phyloP scores from a whole-genome alignment of 805 yeast species.

The Cyberlindnera xishuangbannaensis region DNA sequence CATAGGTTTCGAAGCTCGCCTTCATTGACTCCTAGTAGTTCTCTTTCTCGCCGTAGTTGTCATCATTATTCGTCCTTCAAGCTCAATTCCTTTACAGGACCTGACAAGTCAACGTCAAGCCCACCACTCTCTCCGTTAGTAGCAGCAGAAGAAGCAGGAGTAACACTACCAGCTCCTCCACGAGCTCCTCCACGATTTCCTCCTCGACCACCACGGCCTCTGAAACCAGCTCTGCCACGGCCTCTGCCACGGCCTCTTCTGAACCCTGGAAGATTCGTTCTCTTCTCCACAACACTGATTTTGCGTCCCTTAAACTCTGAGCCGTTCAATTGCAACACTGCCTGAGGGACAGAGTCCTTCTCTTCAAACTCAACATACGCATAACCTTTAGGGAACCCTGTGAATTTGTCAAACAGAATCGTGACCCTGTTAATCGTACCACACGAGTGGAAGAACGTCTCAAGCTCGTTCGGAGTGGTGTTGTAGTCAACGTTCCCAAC shows the following conservation, averaged over 20 bases:
- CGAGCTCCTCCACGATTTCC: too few relatives aligned
- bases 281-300: slow-evolving; percentile 42
- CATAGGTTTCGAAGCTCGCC: too few relatives aligned
- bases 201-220: slow-evolving; percentile 19
- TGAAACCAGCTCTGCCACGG: not conserved
- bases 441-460: slow-evolving; percentile 36
- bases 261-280: slow-evolving; percentile 51
- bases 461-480: slow-evolving; percentile 46
- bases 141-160: too few relatives aligned
- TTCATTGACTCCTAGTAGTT: too few relatives aligned
- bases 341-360: slow-evolving; percentile 37
- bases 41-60: too few relatives aligned
- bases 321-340: slow-evolving; percentile 39
- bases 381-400: slow-evolving; percentile 50
- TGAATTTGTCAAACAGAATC: slow-evolving; percentile 38
- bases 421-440: slow-evolving; percentile 50
- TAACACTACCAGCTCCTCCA: too few relatives aligned
- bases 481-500: slow-evolving; percentile 46
- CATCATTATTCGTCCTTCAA: too few relatives aligned
- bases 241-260: slow-evolving; percentile 23
- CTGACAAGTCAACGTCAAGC: too few relatives aligned
- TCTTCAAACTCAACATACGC: slow-evolving; percentile 57
- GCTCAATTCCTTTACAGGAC: too few relatives aligned
- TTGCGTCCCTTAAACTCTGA: slow-evolving; percentile 39
- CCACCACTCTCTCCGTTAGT: too few relatives aligned